Evolutionary conservation across 129 eudicot species (phyloP).

Genomic region (Sambucus nigra): DNA sequence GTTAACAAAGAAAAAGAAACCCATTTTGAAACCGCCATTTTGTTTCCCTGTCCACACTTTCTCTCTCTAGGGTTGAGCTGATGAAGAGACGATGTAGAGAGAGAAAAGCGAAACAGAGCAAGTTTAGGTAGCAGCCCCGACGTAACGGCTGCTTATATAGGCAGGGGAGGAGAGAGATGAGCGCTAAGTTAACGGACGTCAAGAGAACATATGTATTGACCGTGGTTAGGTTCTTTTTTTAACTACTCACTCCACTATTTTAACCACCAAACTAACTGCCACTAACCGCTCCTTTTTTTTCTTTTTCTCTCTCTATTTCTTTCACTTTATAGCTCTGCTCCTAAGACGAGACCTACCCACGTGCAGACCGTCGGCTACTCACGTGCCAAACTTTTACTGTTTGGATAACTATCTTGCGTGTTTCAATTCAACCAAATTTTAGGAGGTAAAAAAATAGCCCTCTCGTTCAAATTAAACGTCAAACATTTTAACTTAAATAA

Average conservation of each 20-base stretch:
- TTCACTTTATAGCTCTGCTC: background rate
- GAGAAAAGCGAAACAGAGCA: conserved; percentile 2
- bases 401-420: background rate
- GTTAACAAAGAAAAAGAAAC: conserved; percentile 17
- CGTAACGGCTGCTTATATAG: conserved; percentile 53
- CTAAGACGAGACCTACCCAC: too few species aligned
- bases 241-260: background rate
- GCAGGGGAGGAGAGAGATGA: background rate
- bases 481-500: too few species aligned
- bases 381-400: background rate
- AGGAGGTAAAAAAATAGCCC: too few species aligned
- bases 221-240: conserved; percentile 2
- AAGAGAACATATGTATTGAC: background rate
- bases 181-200: conserved; percentile 4
- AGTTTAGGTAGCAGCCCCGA: conserved; percentile 29
- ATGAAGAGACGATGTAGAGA: conserved; percentile 11
- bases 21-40: conserved; percentile 14
- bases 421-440: too few species aligned
- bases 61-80: conserved; percentile 7
- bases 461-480: too few species aligned
- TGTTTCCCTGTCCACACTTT: background rate
- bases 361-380: background rate
- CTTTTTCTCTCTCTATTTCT: background rate
- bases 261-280: conserved; percentile 16
- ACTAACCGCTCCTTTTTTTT: conserved; percentile 1